A percentile compares a stretch with the other conserved stretches of the same genome.
Evolutionary conservation across 805 yeast genomes (phyloP).

Genomic region (Cyberlindnera xishuangbannaensis): DNA sequence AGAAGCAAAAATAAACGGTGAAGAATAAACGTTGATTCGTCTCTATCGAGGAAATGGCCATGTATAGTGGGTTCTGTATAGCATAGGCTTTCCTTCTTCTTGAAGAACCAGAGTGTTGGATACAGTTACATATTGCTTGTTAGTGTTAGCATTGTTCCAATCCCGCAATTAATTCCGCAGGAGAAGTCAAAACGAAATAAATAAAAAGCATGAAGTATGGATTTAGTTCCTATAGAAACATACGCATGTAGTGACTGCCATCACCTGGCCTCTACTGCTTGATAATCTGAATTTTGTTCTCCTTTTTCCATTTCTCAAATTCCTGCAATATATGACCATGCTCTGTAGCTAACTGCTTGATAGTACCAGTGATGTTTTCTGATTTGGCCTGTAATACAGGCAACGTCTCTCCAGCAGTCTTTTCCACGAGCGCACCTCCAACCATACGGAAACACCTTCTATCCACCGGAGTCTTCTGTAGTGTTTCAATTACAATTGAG

Average conservation of each 20-base stretch:
- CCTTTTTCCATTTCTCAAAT: conserved; percentile 39
- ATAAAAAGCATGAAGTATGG: too few species aligned
- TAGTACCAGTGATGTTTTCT: conserved; percentile 37
- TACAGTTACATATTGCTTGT: too few species aligned
- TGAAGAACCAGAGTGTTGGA: too few species aligned
- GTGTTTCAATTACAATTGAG: conserved; percentile 53
- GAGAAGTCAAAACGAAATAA: too few species aligned
- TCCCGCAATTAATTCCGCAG: too few species aligned
- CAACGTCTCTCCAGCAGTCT: conserved; percentile 69
- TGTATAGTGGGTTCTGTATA: too few species aligned
- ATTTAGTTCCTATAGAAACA: too few species aligned
- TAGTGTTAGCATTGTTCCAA: too few species aligned
- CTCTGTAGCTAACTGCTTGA: conserved; percentile 30
- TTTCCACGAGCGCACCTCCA: conserved; percentile 86
- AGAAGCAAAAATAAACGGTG: conserved; percentile 22
- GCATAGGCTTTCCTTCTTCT: too few species aligned
- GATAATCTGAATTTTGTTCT: conserved; percentile 30
- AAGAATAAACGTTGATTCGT: too few species aligned
- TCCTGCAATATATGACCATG: conserved; percentile 29
- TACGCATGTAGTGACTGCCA: too few species aligned
- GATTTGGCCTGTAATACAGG: conserved; percentile 55
- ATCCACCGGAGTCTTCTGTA: conserved; percentile 42
- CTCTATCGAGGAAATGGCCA: background rate
- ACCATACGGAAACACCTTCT: conserved; percentile 90
- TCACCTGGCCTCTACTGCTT: conserved; percentile 18